A percentile compares a stretch with the other conserved stretches of the same genome.
These are phyloP conservation scores for Coniochaeta ligniaria DNA, from an alignment of 2,329 filamentous ascomycete genomes.

Conservation along the genomic window DNA sequence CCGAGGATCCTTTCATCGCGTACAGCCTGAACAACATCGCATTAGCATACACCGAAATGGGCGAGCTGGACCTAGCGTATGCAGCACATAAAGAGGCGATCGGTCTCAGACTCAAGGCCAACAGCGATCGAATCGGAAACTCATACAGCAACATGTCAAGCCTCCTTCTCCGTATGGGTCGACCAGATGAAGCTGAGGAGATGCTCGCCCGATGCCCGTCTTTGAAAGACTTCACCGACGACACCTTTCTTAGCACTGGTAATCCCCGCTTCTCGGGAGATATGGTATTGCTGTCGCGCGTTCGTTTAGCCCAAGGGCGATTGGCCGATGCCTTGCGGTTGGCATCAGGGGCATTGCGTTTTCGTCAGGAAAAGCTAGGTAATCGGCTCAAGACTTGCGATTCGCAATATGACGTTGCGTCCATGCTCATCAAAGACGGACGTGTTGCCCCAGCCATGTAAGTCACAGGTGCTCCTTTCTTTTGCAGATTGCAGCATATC, in stretches of 20 bases:
- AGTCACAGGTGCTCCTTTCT: too few relatives aligned
- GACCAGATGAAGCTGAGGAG: slow-evolving; percentile 24
- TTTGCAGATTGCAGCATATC: too few relatives aligned
- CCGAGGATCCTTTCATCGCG: slow-evolving; percentile 19
- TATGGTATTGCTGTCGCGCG: slow-evolving; percentile 19
- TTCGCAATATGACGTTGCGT: not conserved
- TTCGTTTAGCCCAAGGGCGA: slow-evolving; percentile 4
- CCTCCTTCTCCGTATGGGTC: slow-evolving; percentile 23
- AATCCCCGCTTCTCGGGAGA: slow-evolving; percentile 18
- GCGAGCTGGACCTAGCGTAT: slow-evolving; percentile 19
- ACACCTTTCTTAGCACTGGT: slow-evolving; percentile 24
- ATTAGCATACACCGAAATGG: slow-evolving; percentile 24
- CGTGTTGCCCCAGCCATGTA: not conserved
- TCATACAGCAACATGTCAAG: slow-evolving; percentile 30
- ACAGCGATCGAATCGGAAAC: slow-evolving; percentile 26
- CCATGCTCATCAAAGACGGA: not conserved
- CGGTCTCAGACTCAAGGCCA: slow-evolving; percentile 18
- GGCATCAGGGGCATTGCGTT: not conserved
- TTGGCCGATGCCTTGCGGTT: not conserved
- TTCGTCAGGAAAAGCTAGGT: not conserved
- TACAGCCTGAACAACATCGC: slow-evolving; percentile 23
- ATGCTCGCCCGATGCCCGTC: slow-evolving; percentile 23
- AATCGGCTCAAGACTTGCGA: not conserved
- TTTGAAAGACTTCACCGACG: slow-evolving; percentile 26
- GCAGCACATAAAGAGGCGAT: slow-evolving; percentile 20